Conservation (phyloP, 108 stramenopile genomes). For the Skeletonema potamos region DNA sequence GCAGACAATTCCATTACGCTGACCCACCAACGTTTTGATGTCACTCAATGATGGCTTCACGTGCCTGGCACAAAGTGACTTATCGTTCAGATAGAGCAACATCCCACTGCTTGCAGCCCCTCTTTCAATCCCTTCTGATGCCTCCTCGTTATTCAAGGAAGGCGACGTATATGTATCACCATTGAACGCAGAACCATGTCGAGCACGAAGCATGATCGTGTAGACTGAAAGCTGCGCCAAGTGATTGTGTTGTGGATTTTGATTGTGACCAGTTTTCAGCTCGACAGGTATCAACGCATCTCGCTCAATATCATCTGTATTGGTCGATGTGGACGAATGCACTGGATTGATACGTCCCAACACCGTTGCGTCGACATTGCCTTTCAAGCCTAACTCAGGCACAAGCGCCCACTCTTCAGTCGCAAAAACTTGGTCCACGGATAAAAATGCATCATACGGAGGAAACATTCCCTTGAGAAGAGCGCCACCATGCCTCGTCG, state of each 20-base stretch:
- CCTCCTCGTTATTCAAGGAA: background rate
- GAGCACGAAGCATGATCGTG: constrained; percentile 73
- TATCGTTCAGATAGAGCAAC: constrained; percentile 77
- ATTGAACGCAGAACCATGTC: constrained; percentile 52
- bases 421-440: constrained; percentile 30
- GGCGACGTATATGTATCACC: background rate
- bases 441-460: constrained; percentile 19
- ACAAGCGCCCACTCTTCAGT: constrained; percentile 75
- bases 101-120: constrained; percentile 64
- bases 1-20: constrained; percentile 73
- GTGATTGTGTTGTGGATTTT: constrained; percentile 65
- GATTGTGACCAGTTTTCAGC: constrained; percentile 86
- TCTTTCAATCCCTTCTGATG: background rate
- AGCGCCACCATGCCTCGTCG: background rate
- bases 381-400: constrained; percentile 83
- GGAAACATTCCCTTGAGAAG: constrained; percentile 38
- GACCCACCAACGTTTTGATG: constrained; percentile 72
- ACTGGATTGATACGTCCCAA: constrained; percentile 50
- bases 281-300: constrained; percentile 68
- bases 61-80: constrained; percentile 53
- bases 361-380: constrained; percentile 78
- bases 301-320: constrained; percentile 11
- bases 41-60: constrained; percentile 66
- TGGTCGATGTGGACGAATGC: background rate
- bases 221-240: constrained; percentile 86